Evolutionary conservation across 768 basidiomycete genomes (phyloP), one percentile per base, ranked within the genome.

Genomic region (Russula lepida): DNA sequence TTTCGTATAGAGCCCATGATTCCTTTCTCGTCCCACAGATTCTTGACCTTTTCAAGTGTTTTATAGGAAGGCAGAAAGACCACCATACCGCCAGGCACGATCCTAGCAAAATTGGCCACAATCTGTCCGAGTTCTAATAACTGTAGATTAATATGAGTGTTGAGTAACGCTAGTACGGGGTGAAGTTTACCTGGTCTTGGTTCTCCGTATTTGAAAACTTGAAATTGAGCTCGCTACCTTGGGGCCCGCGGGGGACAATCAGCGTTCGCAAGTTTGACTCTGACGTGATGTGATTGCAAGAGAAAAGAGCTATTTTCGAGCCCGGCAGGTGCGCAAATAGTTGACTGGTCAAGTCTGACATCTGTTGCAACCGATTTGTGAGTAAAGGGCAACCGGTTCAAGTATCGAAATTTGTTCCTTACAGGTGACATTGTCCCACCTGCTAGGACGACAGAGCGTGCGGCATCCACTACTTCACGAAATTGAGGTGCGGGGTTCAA

Each of bases 391-490:
- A 47, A 28, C 7, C 13, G 37, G 49, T 8, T 4, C 41, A 32
- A 56, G 50, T 41, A 47, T 30, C 32, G 28, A 57, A 74, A 19
- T 17, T 15, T 30, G 15, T n/a, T 55, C 3, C 78, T 55, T 56
- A 97, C 92, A n/a, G 95, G 95, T 7, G 93, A 92, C 97, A 99
- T 98, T 0, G 95, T 99, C 5, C 95, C 95, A 9, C 95, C 95
- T 8, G 97, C 95, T 41, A 99, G 77, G 30, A 98, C 75, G n/a
- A 98, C 85, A 3, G 89, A 81, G 39, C 92, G 77, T 1, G 94
- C 92, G 27, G 79, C 77, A 21, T 92, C 84, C 0, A 92, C 83
- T 6, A 98, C 81, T n/a, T 92, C 88, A 57, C 79, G 76, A 69
- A 98, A 98, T 59, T 85, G 79, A 6, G 90, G 88, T 1, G 91